phyloP scores from a whole-genome alignment of 1,284 basidiomycete genomes.

The Microbotryum saponariae region DNA sequence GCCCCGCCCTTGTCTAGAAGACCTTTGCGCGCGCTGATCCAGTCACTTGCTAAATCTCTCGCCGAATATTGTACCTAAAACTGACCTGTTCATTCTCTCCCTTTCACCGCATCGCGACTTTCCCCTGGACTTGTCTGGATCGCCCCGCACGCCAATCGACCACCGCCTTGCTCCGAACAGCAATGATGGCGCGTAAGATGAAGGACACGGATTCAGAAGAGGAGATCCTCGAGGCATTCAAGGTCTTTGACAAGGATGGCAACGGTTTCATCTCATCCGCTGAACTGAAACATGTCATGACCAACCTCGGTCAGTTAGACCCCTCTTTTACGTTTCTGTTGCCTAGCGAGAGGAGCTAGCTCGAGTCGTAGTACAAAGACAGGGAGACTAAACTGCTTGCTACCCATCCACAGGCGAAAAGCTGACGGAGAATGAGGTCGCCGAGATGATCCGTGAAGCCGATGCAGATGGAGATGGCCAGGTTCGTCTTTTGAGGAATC shows the following conservation, averaged over 20 bases:
- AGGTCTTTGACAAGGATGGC: slow-evolving; percentile 60
- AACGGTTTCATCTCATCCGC: slow-evolving; percentile 53
- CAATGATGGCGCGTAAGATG: slow-evolving; percentile 96
- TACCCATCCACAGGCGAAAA: slow-evolving; percentile 54
- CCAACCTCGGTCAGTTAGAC: slow-evolving; percentile 57
- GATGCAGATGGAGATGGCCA: slow-evolving; percentile 91
- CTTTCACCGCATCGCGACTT: not conserved
- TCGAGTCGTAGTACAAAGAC: too few species aligned
- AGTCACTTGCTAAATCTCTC: too few species aligned
- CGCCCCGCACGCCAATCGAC: not conserved
- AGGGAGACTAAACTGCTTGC: not conserved
- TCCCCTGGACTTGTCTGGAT: too few species aligned
- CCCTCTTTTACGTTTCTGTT: not conserved
- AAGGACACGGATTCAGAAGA: slow-evolving; percentile 76
- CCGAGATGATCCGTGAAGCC: slow-evolving; percentile 98
- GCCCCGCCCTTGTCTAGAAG: too few species aligned
- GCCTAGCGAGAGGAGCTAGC: not conserved
- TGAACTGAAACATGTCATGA: slow-evolving; percentile 83
- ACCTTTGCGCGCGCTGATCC: too few species aligned
- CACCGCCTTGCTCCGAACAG: slow-evolving; percentile 43
- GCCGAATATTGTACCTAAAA: too few species aligned
- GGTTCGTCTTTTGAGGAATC: slow-evolving; percentile 52
- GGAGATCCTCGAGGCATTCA: slow-evolving; percentile 60
- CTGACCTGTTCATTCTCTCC: not conserved
- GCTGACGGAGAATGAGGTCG: slow-evolving; percentile 82